Evolutionary conservation across 2,329 filamentous ascomycete genomes (phyloP), one percentile per base, ranked within the genome.

Genomic region (Stemphylium beticola): DNA sequence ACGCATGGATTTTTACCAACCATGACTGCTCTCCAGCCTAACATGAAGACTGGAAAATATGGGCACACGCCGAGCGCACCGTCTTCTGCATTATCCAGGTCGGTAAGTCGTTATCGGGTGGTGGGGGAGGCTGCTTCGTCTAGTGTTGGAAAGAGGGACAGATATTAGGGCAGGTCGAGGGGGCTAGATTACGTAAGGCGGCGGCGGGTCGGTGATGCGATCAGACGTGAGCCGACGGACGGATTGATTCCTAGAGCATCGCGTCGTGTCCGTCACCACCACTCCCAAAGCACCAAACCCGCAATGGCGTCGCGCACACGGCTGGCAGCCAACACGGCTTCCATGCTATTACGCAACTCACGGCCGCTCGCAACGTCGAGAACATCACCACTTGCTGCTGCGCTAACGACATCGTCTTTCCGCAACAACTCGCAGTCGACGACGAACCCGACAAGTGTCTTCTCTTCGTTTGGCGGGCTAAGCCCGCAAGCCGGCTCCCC

Each of bases 401-500:
- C 62, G 44, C 39, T 69, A 52, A 52, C 45, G 31, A 53, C 54
- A 34, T 39, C 62, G 14, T 47, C 62, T 8, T 47, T 51, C 55
- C 72, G 72, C 61, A 59, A 55, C 64, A 74, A 73, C 66, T 65
- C 66, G 18, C 67, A 66, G 33, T 60, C 66, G 24, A 65, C 65
- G 34, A 55, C 58, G 31, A 67, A 58, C 57, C 64, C 69, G 36
- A 49, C 62, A 31, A 72, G 62, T 55, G 63, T 73, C 58, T 72
- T 73, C 57, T 63, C 63, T 31, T 68, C 65, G 10, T 38, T 71
- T 15, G 62, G 68, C 39, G 63, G 68, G 46, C 47, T 62, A 9
- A 67, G 62, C 51, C 65, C 68, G 3, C 58, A 61, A 33, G 32
- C 54, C 49, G 68, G 81, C 4, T 84, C 88, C 32, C 83, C 88